phyloP scores from a whole-genome alignment of 441 rosid genomes.

The Erodium moschatum region DNA sequence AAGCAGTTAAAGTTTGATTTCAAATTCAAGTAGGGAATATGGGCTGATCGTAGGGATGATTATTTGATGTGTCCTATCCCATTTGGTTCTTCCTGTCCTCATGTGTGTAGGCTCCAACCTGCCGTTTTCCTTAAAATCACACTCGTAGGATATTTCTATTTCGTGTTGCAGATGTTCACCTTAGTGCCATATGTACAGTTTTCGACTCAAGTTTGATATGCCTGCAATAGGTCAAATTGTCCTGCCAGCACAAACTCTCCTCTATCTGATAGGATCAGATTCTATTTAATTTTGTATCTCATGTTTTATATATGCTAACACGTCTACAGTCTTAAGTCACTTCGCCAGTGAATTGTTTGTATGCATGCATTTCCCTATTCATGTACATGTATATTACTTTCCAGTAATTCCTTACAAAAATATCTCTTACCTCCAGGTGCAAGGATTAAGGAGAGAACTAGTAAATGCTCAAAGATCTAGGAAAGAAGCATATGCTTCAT shows the following conservation, averaged over 20 bases:
- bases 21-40: not conserved
- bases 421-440: conserved; percentile 41
- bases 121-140: not conserved
- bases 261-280: too few relatives aligned
- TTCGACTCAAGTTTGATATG: not conserved
- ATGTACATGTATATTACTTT: not conserved
- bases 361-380: not conserved
- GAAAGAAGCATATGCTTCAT: conserved; percentile 62
- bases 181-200: not conserved
- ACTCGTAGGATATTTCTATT: not conserved
- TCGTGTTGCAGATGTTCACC: not conserved
- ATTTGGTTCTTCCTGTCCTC: not conserved
- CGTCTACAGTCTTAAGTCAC: not conserved
- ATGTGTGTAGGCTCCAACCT: not conserved
- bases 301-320: not conserved
- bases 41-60: not conserved
- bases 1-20: not conserved
- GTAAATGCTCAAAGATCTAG: conserved; percentile 49
- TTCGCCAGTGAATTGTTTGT: not conserved
- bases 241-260: not conserved
- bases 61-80: not conserved
- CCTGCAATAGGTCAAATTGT: not conserved
- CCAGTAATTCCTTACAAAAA: conserved; percentile 1
- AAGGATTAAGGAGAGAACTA: conserved; percentile 61
- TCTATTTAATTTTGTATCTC: not conserved